phyloP scores from a whole-genome alignment of 2,329 filamentous ascomycete species.

The Venturia asperata region DNA sequence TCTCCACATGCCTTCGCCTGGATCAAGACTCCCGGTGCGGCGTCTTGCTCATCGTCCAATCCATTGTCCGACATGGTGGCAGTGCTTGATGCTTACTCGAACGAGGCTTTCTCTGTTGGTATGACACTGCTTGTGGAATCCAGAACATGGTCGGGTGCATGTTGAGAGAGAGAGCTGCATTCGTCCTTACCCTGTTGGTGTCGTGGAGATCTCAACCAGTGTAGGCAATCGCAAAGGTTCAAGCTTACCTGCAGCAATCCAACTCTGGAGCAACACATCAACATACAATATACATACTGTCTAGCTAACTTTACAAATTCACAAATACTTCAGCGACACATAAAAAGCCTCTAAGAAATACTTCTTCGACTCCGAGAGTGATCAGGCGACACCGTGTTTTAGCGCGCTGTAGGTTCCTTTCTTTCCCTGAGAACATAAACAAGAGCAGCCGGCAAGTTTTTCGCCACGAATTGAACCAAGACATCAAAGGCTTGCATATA shows the following conservation, averaged over 20 bases:
- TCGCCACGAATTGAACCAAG: not conserved
- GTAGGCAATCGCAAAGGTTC: too few relatives aligned
- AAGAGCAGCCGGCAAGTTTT: not conserved
- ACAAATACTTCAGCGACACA: not conserved
- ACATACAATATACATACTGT: not conserved
- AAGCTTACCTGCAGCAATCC: not conserved
- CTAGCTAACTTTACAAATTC: not conserved
- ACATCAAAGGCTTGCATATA: not conserved
- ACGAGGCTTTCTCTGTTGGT: not conserved
- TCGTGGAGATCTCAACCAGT: too few relatives aligned
- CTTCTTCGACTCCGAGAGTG: not conserved
- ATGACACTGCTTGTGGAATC: not conserved
- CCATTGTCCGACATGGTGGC: not conserved
- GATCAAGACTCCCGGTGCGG: slow-evolving; percentile 8
- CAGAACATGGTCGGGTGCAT: not conserved
- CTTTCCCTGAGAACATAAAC: too few relatives aligned
- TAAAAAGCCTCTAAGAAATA: not conserved
- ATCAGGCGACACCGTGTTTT: slow-evolving; percentile 11
- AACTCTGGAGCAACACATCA: not conserved
- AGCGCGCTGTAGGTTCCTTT: not conserved
- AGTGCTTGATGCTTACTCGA: not conserved
- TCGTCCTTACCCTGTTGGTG: too few relatives aligned
- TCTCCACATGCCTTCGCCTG: slow-evolving; percentile 5
- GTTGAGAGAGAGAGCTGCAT: too few relatives aligned
- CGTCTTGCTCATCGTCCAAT: slow-evolving; percentile 17